Conservation (phyloP, 768 basidiomycete species). For the Mycena epipterygia region DNA sequence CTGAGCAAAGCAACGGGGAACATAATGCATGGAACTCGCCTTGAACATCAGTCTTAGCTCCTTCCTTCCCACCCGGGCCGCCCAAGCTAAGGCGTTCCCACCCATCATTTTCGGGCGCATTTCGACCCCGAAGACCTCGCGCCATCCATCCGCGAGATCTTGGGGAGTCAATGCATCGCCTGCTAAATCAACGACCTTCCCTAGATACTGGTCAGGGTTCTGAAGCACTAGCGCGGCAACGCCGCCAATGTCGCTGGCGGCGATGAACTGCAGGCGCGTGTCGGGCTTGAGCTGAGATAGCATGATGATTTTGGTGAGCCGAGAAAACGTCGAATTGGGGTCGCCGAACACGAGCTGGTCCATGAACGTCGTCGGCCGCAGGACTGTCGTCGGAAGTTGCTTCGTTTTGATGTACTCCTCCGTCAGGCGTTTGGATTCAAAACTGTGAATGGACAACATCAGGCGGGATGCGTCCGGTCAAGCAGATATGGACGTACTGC, state of each 20-base stretch:
- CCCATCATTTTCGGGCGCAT: slow-evolving; percentile 16
- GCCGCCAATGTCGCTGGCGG: slow-evolving; percentile 26
- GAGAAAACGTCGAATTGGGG: neutral
- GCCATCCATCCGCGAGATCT: slow-evolving; percentile 24
- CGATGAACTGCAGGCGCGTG: slow-evolving; percentile 17
- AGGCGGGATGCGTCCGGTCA: neutral
- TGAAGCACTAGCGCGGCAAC: slow-evolving; percentile 17
- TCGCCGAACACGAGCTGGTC: slow-evolving; percentile 11
- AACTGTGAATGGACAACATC: slow-evolving; percentile 14
- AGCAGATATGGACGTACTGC: slow-evolving; percentile 15
- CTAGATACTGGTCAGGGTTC: slow-evolving; percentile 10
- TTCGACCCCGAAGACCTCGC: slow-evolving; percentile 18
- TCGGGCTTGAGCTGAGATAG: slow-evolving; percentile 19
- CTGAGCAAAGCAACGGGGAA: neutral
- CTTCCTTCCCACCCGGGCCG: neutral
- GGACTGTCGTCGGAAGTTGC: slow-evolving; percentile 18
- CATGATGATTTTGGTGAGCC: slow-evolving; percentile 19
- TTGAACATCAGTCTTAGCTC: slow-evolving; percentile 29
- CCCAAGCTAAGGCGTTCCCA: neutral
- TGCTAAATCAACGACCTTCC: slow-evolving; percentile 14
- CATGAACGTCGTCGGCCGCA: slow-evolving; percentile 31
- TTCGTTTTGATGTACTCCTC: slow-evolving; percentile 16
- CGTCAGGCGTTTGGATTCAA: slow-evolving; percentile 16
- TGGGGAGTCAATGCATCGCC: slow-evolving; percentile 13
- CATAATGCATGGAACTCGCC: neutral